phyloP scores from a whole-genome alignment of 2,329 filamentous ascomycete species.

The Beauveria asiatica region DNA sequence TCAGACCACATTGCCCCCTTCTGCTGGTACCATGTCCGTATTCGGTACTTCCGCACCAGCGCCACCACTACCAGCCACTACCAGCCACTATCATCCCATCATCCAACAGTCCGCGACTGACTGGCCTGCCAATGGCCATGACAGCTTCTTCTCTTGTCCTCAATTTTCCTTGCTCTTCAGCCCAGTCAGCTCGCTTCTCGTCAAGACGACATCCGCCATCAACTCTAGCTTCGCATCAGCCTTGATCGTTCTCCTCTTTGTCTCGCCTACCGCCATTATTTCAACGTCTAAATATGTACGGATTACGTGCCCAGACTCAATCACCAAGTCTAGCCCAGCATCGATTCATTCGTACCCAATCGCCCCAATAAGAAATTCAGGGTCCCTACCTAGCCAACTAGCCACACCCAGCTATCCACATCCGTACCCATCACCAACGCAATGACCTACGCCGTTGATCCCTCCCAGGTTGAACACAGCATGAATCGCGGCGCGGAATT shows the following conservation, averaged over 20 bases:
- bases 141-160: neutral
- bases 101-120: too few relatives aligned
- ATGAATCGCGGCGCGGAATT: neutral
- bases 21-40: constrained; percentile 2
- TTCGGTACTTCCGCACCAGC: neutral
- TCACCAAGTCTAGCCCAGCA: too few relatives aligned
- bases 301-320: too few relatives aligned
- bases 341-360: neutral
- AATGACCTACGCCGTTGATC: neutral
- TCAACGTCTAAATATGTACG: too few relatives aligned
- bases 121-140: too few relatives aligned
- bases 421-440: neutral
- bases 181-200: neutral
- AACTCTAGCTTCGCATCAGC: neutral
- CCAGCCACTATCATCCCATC: neutral
- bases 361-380: neutral
- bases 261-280: neutral
- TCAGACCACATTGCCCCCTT: neutral
- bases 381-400: neutral
- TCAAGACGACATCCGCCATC: neutral
- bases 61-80: neutral
- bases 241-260: too few relatives aligned
- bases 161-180: neutral
- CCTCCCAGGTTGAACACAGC: neutral
- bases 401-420: neutral